phyloP scores from a whole-genome alignment of 306 rosid species.

The Comarum palustre region DNA sequence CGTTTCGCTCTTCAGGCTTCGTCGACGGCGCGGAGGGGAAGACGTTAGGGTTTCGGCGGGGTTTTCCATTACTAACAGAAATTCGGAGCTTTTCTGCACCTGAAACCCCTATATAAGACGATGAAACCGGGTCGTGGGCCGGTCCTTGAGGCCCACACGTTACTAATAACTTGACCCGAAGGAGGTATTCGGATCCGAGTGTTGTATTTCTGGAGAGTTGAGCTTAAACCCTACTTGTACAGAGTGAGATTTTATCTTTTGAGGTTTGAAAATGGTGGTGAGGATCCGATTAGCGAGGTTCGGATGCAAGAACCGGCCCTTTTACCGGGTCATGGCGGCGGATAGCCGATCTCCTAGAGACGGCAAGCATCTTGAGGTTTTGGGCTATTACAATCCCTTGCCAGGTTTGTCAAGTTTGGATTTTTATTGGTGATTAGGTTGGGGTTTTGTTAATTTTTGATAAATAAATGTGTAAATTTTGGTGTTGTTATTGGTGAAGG shows the following conservation, averaged over 20 bases:
- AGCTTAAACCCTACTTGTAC: conserved; percentile 20
- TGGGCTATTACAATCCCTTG: conserved; percentile 85
- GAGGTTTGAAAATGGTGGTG: conserved; percentile 58
- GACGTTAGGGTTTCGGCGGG: conserved; percentile 22
- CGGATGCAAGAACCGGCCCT: conserved; percentile 85
- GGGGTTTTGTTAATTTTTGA: neutral
- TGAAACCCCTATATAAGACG: neutral
- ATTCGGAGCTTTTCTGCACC: neutral
- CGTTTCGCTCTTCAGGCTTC: conserved; percentile 53
- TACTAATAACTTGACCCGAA: neutral
- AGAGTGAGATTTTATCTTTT: neutral
- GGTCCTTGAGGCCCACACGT: neutral
- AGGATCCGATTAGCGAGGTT: conserved; percentile 75
- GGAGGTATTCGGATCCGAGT: neutral
- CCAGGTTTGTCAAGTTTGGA: conserved; percentile 44
- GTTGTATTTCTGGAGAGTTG: neutral
- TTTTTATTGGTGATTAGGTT: neutral
- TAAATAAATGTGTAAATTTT: neutral
- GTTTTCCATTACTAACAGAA: conserved; percentile 29
- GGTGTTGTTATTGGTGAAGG: too few species aligned
- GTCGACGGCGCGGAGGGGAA: conserved; percentile 43
- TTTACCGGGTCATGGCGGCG: conserved; percentile 85
- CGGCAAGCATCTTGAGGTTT: conserved; percentile 85
- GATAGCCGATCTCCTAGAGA: conserved; percentile 92
- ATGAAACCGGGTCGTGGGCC: neutral